phyloP scores from a whole-genome alignment of 306 rosid species.

The Corylus heterophylla region DNA sequence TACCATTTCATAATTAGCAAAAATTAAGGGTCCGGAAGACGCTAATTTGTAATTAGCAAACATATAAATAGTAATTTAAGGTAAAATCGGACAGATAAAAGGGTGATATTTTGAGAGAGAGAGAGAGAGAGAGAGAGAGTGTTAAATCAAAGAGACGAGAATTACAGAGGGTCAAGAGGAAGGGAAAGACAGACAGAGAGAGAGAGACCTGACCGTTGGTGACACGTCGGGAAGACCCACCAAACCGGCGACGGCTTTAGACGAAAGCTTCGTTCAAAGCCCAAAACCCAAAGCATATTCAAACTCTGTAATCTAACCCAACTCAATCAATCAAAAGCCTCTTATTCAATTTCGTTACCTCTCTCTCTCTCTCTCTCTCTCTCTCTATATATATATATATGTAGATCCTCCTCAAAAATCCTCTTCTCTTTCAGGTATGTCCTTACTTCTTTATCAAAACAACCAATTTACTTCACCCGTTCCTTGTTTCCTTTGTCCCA shows the following conservation, averaged over 20 bases:
- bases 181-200: background rate
- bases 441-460: background rate
- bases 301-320: constrained; percentile 2
- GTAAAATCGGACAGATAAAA: too few species aligned
- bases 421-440: constrained; percentile 41
- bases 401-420: constrained; percentile 43
- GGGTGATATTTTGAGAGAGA: background rate
- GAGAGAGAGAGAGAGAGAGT: too few species aligned
- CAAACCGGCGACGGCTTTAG: constrained; percentile 23
- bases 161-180: background rate
- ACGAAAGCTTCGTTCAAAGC: background rate
- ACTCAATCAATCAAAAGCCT: constrained; percentile 23
- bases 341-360: constrained; percentile 19
- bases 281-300: constrained; percentile 4
- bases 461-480: constrained; percentile 14
- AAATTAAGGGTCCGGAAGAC: too few species aligned
- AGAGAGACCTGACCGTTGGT: constrained; percentile 34
- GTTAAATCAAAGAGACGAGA: background rate
- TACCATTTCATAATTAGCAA: too few species aligned
- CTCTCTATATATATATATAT: background rate
- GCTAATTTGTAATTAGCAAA: too few species aligned
- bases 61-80: too few species aligned
- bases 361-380: constrained; percentile 13
- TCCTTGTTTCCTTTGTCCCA: constrained; percentile 23
- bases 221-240: constrained; percentile 19